A percentile compares a stretch with the other conserved stretches of the same genome.
Evolutionary conservation across 495 filamentous ascomycete genomes (phyloP).

Genomic region (Tuber microsphaerosporum): DNA sequence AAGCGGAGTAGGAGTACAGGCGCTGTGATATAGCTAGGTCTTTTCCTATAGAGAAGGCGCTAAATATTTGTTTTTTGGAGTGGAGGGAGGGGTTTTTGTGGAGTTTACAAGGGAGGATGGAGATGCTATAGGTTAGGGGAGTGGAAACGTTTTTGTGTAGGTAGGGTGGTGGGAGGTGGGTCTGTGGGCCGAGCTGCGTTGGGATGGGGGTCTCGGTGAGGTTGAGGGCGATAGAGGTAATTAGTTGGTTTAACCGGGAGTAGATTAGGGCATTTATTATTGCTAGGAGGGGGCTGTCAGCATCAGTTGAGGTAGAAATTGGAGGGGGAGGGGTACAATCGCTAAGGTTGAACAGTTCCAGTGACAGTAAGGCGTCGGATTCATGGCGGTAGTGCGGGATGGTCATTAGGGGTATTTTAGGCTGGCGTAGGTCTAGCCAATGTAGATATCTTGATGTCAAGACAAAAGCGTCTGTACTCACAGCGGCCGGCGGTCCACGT

Average conservation of each 20-base stretch:
- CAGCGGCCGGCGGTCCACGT: slow-evolving; percentile 5
- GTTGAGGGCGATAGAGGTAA: slow-evolving; percentile 16
- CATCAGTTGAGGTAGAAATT: background rate
- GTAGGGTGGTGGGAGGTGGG: slow-evolving; percentile 10
- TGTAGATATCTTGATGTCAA: slow-evolving; percentile 26
- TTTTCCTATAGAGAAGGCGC: slow-evolving; percentile 20
- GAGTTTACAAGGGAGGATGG: slow-evolving; percentile 10
- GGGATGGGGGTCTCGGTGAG: background rate
- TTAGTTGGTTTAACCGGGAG: slow-evolving; percentile 8
- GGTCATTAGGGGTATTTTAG: slow-evolving; percentile 11
- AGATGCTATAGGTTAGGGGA: slow-evolving; percentile 5
- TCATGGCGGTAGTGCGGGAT: slow-evolving; percentile 23
- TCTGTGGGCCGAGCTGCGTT: slow-evolving; percentile 14
- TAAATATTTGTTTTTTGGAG: slow-evolving; percentile 20
- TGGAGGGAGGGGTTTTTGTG: background rate
- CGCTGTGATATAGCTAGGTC: slow-evolving; percentile 23
- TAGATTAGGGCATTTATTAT: background rate
- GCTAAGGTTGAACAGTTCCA: slow-evolving; percentile 21
- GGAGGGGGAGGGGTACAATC: background rate
- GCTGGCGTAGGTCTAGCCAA: background rate
- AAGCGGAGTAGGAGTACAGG: slow-evolving; percentile 14
- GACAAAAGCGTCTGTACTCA: slow-evolving; percentile 18
- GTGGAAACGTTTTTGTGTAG: background rate
- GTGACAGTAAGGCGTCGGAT: slow-evolving; percentile 20
- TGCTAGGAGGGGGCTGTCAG: slow-evolving; percentile 1